These are phyloP conservation scores for Danielozyma ontarioensis DNA, from an alignment of 805 yeast genomes.

Conservation along the genomic window DNA sequence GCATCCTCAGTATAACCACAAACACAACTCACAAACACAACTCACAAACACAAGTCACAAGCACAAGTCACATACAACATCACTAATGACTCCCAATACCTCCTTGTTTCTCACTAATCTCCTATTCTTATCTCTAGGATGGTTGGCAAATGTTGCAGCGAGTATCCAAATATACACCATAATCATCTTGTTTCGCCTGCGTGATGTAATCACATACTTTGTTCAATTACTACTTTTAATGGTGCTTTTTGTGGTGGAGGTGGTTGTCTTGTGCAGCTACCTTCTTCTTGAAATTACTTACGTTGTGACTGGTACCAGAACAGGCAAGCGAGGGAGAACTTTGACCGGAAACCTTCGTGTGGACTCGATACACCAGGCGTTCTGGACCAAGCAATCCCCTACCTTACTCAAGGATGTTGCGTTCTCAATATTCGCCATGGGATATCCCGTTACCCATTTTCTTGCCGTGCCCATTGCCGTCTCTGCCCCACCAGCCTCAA, in stretches of 20 bases:
- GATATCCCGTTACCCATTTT: not conserved
- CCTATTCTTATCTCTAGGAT: no score
- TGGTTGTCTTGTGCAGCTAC: not conserved
- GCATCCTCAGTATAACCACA: conserved; percentile 32
- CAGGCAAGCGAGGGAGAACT: not conserved
- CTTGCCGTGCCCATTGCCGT: not conserved
- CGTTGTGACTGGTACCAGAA: not conserved
- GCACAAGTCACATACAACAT: no score
- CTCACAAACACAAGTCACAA: no score
- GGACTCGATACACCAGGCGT: not conserved
- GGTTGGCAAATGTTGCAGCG: conserved; percentile 3
- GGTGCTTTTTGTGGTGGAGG: not conserved
- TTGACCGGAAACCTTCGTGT: not conserved
- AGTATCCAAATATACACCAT: conserved; percentile 22
- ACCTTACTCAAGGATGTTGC: not conserved
- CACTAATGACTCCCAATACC: no score
- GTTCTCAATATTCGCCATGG: not conserved
- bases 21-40: no score
- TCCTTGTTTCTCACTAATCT: no score
- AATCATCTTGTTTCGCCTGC: not conserved
- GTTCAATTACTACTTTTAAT: not conserved
- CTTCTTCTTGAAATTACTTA: not conserved
- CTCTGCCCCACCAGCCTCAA: no score
- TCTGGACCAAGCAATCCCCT: not conserved
- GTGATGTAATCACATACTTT: not conserved